Conservation (phyloP, 2,329 filamentous ascomycete genomes). For the Plectosphaerella sp. region DNA sequence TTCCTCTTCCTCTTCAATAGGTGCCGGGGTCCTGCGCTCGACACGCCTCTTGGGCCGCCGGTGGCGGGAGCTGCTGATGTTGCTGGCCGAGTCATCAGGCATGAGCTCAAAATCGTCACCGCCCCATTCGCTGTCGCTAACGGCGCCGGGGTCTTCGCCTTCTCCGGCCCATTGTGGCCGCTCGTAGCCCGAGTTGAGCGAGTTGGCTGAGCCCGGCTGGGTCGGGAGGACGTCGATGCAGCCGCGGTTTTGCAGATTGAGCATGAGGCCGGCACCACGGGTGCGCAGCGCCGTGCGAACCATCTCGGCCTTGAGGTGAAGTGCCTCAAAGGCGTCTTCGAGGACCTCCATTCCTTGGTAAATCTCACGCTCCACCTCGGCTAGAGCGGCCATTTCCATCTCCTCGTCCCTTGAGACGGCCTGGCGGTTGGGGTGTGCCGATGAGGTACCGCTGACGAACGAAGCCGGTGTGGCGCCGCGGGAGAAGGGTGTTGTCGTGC, state of each 20-base stretch:
- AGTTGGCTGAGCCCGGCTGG: conserved; percentile 41
- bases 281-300: conserved; percentile 77
- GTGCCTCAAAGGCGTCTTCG: conserved; percentile 86
- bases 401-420: conserved; percentile 89
- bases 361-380: conserved; percentile 89
- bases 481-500: conserved; percentile 36
- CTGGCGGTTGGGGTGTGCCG: conserved; percentile 40
- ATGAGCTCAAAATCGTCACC: conserved; percentile 59
- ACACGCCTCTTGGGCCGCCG: conserved; percentile 63
- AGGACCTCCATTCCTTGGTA: conserved; percentile 91
- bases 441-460: conserved; percentile 54
- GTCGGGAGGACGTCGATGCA: conserved; percentile 49
- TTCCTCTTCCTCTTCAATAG: conserved; percentile 68
- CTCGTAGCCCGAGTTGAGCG: conserved; percentile 39
- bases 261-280: conserved; percentile 71
- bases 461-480: conserved; percentile 54
- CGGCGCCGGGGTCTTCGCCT: conserved; percentile 38
- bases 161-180: conserved; percentile 39
- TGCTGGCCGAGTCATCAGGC: conserved; percentile 77
- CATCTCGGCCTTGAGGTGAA: conserved; percentile 80
- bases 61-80: conserved; percentile 68
- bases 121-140: conserved; percentile 54
- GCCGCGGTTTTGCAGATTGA: conserved; percentile 56
- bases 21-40: conserved; percentile 67
- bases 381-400: conserved; percentile 82